Percentiles rank a stretch among this genome's conserved stretches.
phyloP scores from a whole-genome alignment of 176 grass and related monocot genomes.

The Coix lacrymajobi region DNA sequence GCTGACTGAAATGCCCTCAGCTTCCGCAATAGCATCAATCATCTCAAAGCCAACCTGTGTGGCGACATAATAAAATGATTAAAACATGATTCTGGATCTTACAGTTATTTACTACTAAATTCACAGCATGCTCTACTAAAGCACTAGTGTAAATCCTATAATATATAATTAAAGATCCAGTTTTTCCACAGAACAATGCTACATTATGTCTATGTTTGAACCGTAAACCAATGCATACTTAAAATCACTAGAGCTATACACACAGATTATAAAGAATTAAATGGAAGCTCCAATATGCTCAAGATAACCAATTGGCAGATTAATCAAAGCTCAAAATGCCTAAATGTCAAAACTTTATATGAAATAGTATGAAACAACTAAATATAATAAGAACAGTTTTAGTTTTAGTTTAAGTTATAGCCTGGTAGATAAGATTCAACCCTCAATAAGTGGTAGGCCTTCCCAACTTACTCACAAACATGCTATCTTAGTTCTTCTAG shows the following conservation, averaged over 20 bases:
- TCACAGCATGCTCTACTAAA: neutral
- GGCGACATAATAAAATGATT: neutral
- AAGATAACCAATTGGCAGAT: neutral
- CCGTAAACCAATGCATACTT: neutral
- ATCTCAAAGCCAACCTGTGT: constrained; percentile 87
- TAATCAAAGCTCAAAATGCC: neutral
- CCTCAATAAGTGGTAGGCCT: neutral
- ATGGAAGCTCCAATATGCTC: neutral
- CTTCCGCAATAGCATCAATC: constrained; percentile 80
- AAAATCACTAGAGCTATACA: neutral
- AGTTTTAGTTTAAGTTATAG: neutral
- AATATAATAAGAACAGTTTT: neutral
- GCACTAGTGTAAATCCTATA: neutral
- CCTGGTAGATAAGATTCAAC: neutral
- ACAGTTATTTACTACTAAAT: neutral
- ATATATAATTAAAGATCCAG: neutral
- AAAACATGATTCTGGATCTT: neutral
- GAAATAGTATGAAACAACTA: neutral
- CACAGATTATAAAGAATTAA: neutral
- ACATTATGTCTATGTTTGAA: neutral
- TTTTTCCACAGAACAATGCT: neutral
- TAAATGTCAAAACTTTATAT: neutral
- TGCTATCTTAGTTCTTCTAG: neutral
- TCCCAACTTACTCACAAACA: neutral
- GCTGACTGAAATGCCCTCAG: constrained; percentile 73